A percentile compares a stretch with the other conserved stretches of the same genome.
These are phyloP conservation scores for Neopestalotiopsis rosae DNA, from an alignment of 2,329 filamentous ascomycete species.

Conservation along the genomic window DNA sequence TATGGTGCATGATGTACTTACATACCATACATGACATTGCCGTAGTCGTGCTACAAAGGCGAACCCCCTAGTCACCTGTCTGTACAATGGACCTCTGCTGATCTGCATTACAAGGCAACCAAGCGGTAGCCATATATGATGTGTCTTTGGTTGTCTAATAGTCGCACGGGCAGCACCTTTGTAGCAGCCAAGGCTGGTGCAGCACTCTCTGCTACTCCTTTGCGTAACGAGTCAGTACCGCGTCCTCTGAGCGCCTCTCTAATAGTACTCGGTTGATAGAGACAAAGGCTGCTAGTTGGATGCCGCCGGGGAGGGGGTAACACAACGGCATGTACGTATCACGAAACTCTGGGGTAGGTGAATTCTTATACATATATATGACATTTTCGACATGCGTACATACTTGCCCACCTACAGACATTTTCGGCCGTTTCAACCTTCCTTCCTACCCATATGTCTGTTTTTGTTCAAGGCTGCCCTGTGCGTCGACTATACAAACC, in stretches of 20 bases:
- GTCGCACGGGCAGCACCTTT: not conserved
- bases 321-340: not conserved
- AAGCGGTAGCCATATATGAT: not conserved
- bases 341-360: conserved; percentile 7
- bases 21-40: no score
- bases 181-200: not conserved
- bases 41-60: no score
- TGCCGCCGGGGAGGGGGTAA: not conserved
- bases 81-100: not conserved
- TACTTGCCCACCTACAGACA: no score
- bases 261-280: not conserved
- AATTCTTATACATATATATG: not conserved
- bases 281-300: not conserved
- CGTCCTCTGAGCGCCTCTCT: not conserved
- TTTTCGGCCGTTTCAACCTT: no score
- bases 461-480: no score
- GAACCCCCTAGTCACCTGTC: no score
- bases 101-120: not conserved
- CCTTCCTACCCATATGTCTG: no score
- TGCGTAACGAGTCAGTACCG: not conserved
- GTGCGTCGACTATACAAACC: not conserved
- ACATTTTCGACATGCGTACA: no score
- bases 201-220: not conserved
- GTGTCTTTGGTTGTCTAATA: not conserved
- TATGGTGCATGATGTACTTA: not conserved